phyloP scores from a whole-genome alignment of 1,284 basidiomycete genomes.

The Rhodotorula sp. region DNA sequence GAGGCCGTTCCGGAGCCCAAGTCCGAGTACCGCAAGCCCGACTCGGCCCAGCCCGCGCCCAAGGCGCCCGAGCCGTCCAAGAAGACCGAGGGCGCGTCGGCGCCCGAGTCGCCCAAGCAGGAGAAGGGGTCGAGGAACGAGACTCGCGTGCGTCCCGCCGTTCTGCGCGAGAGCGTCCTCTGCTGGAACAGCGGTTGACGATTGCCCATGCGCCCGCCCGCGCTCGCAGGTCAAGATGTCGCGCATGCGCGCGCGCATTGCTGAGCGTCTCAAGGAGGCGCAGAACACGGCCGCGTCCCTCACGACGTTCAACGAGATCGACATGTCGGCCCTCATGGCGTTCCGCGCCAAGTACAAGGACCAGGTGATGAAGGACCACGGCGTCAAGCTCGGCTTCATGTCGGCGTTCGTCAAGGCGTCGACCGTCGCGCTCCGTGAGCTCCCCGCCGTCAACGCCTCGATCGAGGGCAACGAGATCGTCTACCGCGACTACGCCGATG shows the following conservation, averaged over 20 bases:
- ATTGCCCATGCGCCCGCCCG: background rate
- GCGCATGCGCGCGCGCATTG: slow-evolving; percentile 94
- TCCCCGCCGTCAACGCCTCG: slow-evolving; percentile 90
- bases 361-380: slow-evolving; percentile 83
- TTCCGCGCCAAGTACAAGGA: slow-evolving; percentile 97
- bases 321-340: slow-evolving; percentile 94
- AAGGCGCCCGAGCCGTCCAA: slow-evolving; percentile 46
- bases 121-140: slow-evolving; percentile 21
- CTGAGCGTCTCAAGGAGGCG: slow-evolving; percentile 96
- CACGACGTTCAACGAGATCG: slow-evolving; percentile 99
- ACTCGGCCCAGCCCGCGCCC: slow-evolving; percentile 42
- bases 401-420: slow-evolving; percentile 91
- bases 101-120: slow-evolving; percentile 3
- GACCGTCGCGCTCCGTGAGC: slow-evolving; percentile 82
- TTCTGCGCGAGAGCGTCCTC: background rate
- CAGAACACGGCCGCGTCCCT: slow-evolving; percentile 96
- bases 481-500: slow-evolving; percentile 91
- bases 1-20: slow-evolving; percentile 32
- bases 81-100: slow-evolving; percentile 25
- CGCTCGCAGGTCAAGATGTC: slow-evolving; percentile 83
- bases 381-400: slow-evolving; percentile 99
- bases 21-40: slow-evolving; percentile 39
- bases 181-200: background rate
- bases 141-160: slow-evolving; percentile 20
- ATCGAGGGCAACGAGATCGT: slow-evolving; percentile 86